Base-by-base conservation (phyloP, 1,139 yeast species). In the Pichia sp. region DNA sequence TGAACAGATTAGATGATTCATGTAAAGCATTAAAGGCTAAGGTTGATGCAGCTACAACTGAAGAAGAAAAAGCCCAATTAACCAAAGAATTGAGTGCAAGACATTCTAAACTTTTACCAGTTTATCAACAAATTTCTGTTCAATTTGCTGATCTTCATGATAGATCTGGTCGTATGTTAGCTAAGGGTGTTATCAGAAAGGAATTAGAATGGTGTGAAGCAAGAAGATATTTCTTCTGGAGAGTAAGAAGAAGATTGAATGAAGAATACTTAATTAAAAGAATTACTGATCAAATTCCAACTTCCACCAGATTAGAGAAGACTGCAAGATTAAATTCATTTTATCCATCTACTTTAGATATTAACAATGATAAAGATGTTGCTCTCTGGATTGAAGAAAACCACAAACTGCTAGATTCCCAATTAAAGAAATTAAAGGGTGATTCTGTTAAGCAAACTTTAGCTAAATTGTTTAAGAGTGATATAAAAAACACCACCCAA, bases 111-210 rank as follows among this genome's bases (percentile, higher is more conserved):
- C 74, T 92, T 64, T 69, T 88, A 60, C 97, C 98, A 58, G 79
- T 90, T 53, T 94, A 92, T 68, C 83, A 85, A 53, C 98, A 92
- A 72, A 78, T 92, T 51, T 85, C 96, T 42, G 87, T 92, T 50
- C 97, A 92, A 71, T 92, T 89, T 71, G 98, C 97, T 48, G 98
- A 92, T 66, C 77, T 92, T 66, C 99, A 92, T 66, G 99, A 92
- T 68, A 83, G 96, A 71, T 84, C 97, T 11, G 96, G 95, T 40
- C 89, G 98, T 72, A 92, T 92, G 97, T 71, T 85, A 71, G 95
- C 95, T 52, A 94, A 92, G 77, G 95, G 94, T 53, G 86, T 85
- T 48, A 88, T 92, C 61, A 78, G 85, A 60, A 83, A 84, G 67
- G 94, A 89, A 60, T 70, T 92, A 50, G 81, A 85, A 62, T 90